Evolutionary conservation across 1,139 yeast genomes (phyloP).

Genomic region (Pichia sp.): DNA sequence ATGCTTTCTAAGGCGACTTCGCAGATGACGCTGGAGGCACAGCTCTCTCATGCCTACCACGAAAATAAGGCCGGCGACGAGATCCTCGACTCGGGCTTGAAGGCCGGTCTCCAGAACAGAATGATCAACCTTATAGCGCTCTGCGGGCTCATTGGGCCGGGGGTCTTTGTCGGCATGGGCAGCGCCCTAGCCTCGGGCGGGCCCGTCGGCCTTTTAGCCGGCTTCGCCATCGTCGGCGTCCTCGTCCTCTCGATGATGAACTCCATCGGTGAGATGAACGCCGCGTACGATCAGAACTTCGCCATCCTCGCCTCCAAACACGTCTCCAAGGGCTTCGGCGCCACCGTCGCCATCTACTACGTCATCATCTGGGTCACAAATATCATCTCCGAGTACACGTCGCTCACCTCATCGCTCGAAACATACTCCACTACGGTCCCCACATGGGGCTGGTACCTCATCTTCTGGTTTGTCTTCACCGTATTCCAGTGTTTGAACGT

Average conservation of each 20-base stretch:
- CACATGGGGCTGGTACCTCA: slow-evolving; percentile 51
- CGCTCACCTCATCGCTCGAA: slow-evolving; percentile 48
- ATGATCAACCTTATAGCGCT: slow-evolving; percentile 24
- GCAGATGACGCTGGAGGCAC: slow-evolving; percentile 15
- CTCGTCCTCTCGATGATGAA: slow-evolving; percentile 56
- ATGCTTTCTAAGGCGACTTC: slow-evolving; percentile 9
- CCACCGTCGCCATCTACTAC: slow-evolving; percentile 52
- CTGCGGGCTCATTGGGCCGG: slow-evolving; percentile 29
- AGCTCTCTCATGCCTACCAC: slow-evolving; percentile 21
- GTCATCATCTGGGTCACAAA: slow-evolving; percentile 59
- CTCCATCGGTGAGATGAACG: slow-evolving; percentile 53
- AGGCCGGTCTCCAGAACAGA: slow-evolving; percentile 31
- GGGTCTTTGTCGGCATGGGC: slow-evolving; percentile 28
- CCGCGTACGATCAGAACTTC: slow-evolving; percentile 52
- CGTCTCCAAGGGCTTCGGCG: slow-evolving; percentile 55
- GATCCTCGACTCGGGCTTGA: slow-evolving; percentile 27
- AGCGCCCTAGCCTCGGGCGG: slow-evolving; percentile 25
- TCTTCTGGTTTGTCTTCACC: slow-evolving; percentile 52
- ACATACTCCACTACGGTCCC: slow-evolving; percentile 56
- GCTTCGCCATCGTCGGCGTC: slow-evolving; percentile 47
- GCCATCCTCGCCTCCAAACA: slow-evolving; percentile 49
- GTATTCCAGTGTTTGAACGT: slow-evolving; percentile 53
- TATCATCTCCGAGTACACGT: slow-evolving; percentile 53
- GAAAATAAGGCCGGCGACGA: slow-evolving; percentile 29
- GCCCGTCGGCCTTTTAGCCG: slow-evolving; percentile 36